Evolutionary conservation across 1,284 basidiomycete species (phyloP).

Genomic region (Laetiporus sulphureus): DNA sequence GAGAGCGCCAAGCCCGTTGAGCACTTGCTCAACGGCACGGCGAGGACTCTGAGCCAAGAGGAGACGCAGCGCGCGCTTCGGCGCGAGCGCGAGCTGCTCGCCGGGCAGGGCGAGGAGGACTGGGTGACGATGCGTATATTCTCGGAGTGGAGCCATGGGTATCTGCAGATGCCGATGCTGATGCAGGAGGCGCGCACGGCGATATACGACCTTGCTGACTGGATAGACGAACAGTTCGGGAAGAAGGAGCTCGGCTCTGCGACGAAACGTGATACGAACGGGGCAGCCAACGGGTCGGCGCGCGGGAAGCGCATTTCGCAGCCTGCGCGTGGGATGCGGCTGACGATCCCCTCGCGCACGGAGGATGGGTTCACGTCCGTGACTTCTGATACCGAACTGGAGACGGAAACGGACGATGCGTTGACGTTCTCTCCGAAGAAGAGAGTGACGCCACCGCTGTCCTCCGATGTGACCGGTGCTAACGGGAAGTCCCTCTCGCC

Average conservation of each 20-base stretch:
- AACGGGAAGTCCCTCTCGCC: conserved; percentile 7
- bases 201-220: conserved; percentile 86
- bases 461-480: conserved; percentile 11
- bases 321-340: not conserved
- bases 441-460: conserved; percentile 31
- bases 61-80: conserved; percentile 36
- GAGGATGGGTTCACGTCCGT: conserved; percentile 21
- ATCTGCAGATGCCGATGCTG: conserved; percentile 88
- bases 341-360: conserved; percentile 9
- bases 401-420: conserved; percentile 60
- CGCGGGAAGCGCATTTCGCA: conserved; percentile 2
- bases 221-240: conserved; percentile 82
- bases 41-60: conserved; percentile 20
- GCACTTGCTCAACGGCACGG: conserved; percentile 45
- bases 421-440: conserved; percentile 69
- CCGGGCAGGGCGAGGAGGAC: conserved; percentile 79
- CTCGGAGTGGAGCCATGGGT: conserved; percentile 90
- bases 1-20: conserved; percentile 55
- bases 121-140: conserved; percentile 94
- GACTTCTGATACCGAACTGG: conserved; percentile 26
- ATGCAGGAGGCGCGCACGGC: conserved; percentile 81
- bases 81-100: conserved; percentile 50
- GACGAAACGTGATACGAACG: conserved; percentile 5
- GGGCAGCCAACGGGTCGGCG: not conserved
- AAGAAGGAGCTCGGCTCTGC: conserved; percentile 3